These are phyloP conservation scores for Aspergillus bombycis DNA, from an alignment of 2,329 filamentous ascomycete genomes.

Conservation along the genomic window DNA sequence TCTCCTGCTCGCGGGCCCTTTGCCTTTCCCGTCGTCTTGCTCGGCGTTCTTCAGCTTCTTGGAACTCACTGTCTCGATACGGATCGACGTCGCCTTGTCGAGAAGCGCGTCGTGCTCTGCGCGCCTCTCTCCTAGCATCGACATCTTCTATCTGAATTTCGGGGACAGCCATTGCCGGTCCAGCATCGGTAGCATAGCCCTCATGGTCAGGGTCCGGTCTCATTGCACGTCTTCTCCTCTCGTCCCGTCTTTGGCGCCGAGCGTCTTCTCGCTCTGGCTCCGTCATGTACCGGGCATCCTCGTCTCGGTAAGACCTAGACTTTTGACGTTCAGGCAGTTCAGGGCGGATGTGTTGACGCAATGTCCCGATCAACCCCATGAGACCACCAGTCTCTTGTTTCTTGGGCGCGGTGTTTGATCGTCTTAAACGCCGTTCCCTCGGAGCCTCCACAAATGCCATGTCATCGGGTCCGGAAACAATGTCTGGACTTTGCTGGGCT, in stretches of 20 bases:
- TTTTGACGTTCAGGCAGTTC: conserved; percentile 42
- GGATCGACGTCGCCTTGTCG: conserved; percentile 40
- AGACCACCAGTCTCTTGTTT: conserved; percentile 59
- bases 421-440: conserved; percentile 58
- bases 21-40: conserved; percentile 58
- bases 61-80: conserved; percentile 34
- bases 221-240: conserved; percentile 42
- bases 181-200: conserved; percentile 49
- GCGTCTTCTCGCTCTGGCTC: conserved; percentile 42
- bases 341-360: conserved; percentile 36
- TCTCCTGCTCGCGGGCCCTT: conserved; percentile 45
- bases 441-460: conserved; percentile 55
- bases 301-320: conserved; percentile 42
- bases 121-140: conserved; percentile 65
- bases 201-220: conserved; percentile 55
- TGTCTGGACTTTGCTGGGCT: conserved; percentile 49
- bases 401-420: conserved; percentile 65
- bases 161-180: conserved; percentile 32
- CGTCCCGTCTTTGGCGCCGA: conserved; percentile 39
- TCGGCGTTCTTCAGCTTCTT: conserved; percentile 41
- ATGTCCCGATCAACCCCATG: conserved; percentile 64
- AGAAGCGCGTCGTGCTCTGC: conserved; percentile 57
- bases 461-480: conserved; percentile 54
- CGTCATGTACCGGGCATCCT: conserved; percentile 34
- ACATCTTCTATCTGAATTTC: conserved; percentile 54